Evolutionary conservation across 768 basidiomycete genomes (phyloP).

Genomic region (Clitopilus passeckerianus): DNA sequence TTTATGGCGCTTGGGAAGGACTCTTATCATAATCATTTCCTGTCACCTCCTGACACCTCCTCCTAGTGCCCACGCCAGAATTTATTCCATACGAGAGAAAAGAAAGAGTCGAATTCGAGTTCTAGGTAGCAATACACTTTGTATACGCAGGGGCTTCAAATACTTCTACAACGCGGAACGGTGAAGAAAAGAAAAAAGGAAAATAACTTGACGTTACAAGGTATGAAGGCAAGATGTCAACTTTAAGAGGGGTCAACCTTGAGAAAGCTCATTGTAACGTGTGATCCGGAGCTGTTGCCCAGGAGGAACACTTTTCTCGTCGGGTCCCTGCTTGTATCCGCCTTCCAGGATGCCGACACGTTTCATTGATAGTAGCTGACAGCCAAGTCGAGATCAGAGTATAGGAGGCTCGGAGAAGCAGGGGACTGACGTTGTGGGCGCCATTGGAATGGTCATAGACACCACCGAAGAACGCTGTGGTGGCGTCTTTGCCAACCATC

Average conservation of each 20-base stretch:
- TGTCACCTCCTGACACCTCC: too few species aligned
- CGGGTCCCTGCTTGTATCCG: constrained; percentile 22
- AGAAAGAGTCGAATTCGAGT: not conserved
- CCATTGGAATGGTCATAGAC: constrained; percentile 88
- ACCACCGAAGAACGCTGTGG: constrained; percentile 91
- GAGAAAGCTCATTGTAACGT: constrained; percentile 10
- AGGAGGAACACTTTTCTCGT: constrained; percentile 33
- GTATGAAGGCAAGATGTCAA: not conserved
- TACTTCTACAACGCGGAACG: too few species aligned
- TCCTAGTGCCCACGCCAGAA: too few species aligned
- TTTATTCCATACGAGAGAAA: not conserved
- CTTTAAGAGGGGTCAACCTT: not conserved
- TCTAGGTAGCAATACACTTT: too few species aligned
- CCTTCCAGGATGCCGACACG: constrained; percentile 51
- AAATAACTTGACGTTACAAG: too few species aligned
- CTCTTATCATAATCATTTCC: too few species aligned
- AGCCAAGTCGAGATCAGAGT: too few species aligned
- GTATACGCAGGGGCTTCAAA: too few species aligned
- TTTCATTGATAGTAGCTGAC: constrained; percentile 24
- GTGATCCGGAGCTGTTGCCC: constrained; percentile 31
- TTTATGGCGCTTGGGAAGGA: too few species aligned
- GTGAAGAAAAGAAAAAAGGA: too few species aligned
- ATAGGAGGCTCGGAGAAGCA: not conserved
- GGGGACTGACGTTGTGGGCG: constrained; percentile 66
- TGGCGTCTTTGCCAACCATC: constrained; percentile 86